A percentile compares a stretch with the other conserved stretches of the same genome.
These are phyloP conservation scores for Cryptococcus floricola DNA, from an alignment of 1,284 basidiomycete genomes.

Conservation along the genomic window DNA sequence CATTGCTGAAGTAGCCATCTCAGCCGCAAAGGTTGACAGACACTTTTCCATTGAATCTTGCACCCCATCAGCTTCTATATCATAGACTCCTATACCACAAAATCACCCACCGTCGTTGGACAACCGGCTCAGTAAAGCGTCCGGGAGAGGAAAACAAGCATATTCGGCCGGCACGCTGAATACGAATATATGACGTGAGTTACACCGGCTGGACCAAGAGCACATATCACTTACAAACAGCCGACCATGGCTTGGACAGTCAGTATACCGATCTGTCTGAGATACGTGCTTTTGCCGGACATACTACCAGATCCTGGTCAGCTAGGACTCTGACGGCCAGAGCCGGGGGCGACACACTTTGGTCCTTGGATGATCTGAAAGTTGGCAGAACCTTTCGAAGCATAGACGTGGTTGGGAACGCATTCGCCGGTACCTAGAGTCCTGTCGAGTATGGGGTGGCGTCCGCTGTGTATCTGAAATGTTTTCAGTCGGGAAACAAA, in stretches of 20 bases:
- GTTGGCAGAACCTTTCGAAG: constrained; percentile 63
- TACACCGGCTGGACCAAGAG: not conserved
- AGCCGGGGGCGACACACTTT: constrained; percentile 57
- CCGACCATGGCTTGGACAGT: constrained; percentile 82
- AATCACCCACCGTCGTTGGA: constrained; percentile 66
- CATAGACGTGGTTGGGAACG: constrained; percentile 72
- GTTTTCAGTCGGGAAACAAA: not conserved
- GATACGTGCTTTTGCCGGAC: constrained; percentile 89
- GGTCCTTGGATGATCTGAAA: constrained; percentile 88
- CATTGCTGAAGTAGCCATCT: constrained; percentile 87
- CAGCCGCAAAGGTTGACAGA: constrained; percentile 85
- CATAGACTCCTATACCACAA: not conserved
- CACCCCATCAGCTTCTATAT: not conserved
- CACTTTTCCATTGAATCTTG: constrained; percentile 64
- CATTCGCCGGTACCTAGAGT: constrained; percentile 65
- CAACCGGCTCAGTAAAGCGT: constrained; percentile 75
- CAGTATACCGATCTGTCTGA: constrained; percentile 79
- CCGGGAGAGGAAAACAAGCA: constrained; percentile 77
- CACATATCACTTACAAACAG: constrained; percentile 57
- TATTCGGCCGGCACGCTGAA: constrained; percentile 76
- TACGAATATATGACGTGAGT: not conserved
- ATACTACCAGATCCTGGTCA: constrained; percentile 56
- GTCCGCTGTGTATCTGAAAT: constrained; percentile 66
- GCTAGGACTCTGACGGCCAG: not conserved
- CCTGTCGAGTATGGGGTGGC: constrained; percentile 79